Evolutionary conservation across 2,329 filamentous ascomycete species (phyloP), one percentile per base, ranked within the genome.

Genomic region (Exophiala sp.): DNA sequence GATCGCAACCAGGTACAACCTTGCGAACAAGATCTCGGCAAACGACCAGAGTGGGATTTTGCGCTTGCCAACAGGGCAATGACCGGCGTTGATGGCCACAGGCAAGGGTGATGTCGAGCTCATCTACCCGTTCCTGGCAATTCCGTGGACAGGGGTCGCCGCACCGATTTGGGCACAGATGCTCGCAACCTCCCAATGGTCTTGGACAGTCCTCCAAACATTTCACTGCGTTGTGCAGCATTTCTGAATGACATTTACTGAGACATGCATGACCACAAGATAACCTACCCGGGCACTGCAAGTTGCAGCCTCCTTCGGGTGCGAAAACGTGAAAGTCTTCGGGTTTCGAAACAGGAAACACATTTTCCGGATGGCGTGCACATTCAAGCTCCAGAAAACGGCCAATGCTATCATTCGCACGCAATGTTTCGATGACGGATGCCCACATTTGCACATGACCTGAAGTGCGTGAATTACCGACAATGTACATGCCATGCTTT

Each of bases 401-500:
- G 0, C 84, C 83, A 2, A 87, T 62, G 35, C 76, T 78, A 2
- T 69, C 70, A 0, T 67, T 63, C 0, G 61, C 60, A 7, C 68
- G 54, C 0, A 90, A 68, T 14, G 85, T 79, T 0, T 68, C 53
- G 7, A 84, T 66, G 0, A 88, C 81, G 0, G 80, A 61, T 0
- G 66, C 62, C 86, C 86, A 89, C 84, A 89, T 89, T 0, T 68
- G 64, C 0, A 88, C 75, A 16, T 74, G 68, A 0, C 64, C 64
- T 29, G 78, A 2, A 9, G 33, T 40, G n/a, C 14, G 10, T 8
- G 38, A 40, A 16, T 40, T 40, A 8, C 9, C 38, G 38, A 91
- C 72, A 0, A 91, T 75, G 8, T 91, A 72, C 48, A 87, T 85
- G 1, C 82, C 84, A 62, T 91, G 38, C 87, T 63, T 91, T 87